phyloP scores from a whole-genome alignment of 164 flowering plant genomes.

The Piper betle region DNA sequence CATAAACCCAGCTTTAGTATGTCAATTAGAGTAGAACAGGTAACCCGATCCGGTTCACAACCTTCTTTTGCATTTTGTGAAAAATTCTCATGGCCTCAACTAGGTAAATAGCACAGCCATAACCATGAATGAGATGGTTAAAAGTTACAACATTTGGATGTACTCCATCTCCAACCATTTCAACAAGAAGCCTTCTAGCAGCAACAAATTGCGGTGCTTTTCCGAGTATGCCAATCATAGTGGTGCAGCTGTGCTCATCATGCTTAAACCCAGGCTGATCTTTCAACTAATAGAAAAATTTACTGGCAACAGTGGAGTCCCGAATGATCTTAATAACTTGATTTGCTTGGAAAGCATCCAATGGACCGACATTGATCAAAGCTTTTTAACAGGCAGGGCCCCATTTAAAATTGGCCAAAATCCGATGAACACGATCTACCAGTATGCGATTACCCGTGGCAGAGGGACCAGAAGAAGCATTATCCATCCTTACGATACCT shows the following conservation, averaged over 20 bases:
- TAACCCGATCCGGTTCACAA: slow-evolving; percentile 80
- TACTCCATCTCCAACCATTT: slow-evolving; percentile 84
- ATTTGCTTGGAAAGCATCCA: slow-evolving; percentile 88
- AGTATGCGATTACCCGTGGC: slow-evolving; percentile 14
- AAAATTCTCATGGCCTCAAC: slow-evolving; percentile 68
- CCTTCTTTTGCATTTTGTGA: slow-evolving; percentile 59
- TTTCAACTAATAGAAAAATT: slow-evolving; percentile 87
- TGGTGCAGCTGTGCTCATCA: slow-evolving; percentile 89
- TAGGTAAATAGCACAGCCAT: slow-evolving; percentile 85
- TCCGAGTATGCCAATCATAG: slow-evolving; percentile 95
- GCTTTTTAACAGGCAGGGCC: slow-evolving; percentile 70
- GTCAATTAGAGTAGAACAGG: slow-evolving; percentile 91
- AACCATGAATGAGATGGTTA: slow-evolving; percentile 87
- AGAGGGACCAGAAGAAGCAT: slow-evolving; percentile 24
- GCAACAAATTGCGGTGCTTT: slow-evolving; percentile 60
- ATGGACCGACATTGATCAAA: slow-evolving; percentile 32
- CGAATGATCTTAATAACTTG: slow-evolving; percentile 76
- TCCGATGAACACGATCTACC: slow-evolving; percentile 36
- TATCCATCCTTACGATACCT: slow-evolving; percentile 19
- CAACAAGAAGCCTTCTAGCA: slow-evolving; percentile 57
- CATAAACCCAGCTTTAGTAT: slow-evolving; percentile 91
- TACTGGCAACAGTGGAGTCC: slow-evolving; percentile 67
- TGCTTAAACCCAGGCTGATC: slow-evolving; percentile 69
- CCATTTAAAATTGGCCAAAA: slow-evolving; percentile 44
- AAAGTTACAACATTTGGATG: slow-evolving; percentile 86